These are phyloP conservation scores for Bondarzewia mesenterica DNA, from an alignment of 1,284 basidiomycete species.

Conservation along the genomic window DNA sequence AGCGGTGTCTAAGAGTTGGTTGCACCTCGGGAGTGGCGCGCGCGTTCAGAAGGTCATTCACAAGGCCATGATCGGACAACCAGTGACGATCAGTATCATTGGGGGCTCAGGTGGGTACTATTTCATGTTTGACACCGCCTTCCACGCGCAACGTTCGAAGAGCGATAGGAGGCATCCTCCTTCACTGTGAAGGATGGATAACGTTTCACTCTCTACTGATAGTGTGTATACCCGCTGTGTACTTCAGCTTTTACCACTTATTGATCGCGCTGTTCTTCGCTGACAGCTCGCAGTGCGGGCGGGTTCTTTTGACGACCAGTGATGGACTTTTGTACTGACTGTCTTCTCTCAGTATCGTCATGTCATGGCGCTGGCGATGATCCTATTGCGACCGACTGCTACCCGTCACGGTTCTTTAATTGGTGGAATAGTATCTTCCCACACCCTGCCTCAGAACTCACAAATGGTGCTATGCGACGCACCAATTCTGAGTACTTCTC, in stretches of 20 bases:
- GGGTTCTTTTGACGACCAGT: too few species aligned
- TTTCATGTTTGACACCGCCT: neutral
- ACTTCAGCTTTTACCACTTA: too few species aligned
- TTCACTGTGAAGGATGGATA: too few species aligned
- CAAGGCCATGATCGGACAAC: conserved; percentile 78
- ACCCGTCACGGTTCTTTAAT: conserved; percentile 84
- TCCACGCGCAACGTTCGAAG: too few species aligned
- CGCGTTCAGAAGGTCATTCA: conserved; percentile 79
- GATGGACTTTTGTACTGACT: conserved; percentile 4
- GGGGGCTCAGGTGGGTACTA: conserved; percentile 74
- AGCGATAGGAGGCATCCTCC: too few species aligned
- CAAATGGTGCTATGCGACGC: conserved; percentile 86
- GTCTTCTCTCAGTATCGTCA: conserved; percentile 58
- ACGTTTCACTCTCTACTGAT: too few species aligned
- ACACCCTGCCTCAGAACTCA: conserved; percentile 89
- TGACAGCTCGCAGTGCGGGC: too few species aligned
- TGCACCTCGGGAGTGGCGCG: conserved; percentile 79
- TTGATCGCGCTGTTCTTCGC: too few species aligned
- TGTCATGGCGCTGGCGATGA: conserved; percentile 94
- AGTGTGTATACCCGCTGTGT: too few species aligned
- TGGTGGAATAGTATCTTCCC: conserved; percentile 97
- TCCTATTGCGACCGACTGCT: conserved; percentile 78
- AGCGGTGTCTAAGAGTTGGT: conserved; percentile 65
- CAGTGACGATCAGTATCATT: conserved; percentile 85
- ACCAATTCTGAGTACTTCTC: conserved; percentile 90